These are phyloP conservation scores for Arabis alpina DNA, from an alignment of 345 rosid species.

Conservation along the genomic window DNA sequence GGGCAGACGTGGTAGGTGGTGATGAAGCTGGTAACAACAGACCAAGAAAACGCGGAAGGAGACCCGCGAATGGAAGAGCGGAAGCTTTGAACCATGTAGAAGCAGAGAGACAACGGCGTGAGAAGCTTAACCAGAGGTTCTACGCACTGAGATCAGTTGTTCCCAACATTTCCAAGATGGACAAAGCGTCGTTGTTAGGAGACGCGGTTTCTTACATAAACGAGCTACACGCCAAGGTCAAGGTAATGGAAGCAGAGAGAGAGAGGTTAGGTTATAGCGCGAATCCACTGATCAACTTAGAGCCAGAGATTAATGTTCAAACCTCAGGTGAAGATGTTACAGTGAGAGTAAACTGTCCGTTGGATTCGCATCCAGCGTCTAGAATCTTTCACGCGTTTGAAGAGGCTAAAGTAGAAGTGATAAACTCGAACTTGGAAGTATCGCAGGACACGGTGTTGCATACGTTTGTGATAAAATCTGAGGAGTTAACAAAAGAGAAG, in stretches of 20 bases:
- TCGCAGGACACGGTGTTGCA: conserved; percentile 69
- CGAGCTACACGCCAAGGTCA: conserved; percentile 58
- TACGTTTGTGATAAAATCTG: conserved; percentile 82
- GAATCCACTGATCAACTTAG: conserved; percentile 42
- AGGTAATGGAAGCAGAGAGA: conserved; percentile 55
- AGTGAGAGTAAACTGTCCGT: conserved; percentile 73
- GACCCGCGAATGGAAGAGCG: conserved; percentile 42
- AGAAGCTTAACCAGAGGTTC: conserved; percentile 77
- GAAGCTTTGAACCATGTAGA: conserved; percentile 69
- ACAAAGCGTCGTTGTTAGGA: conserved; percentile 76
- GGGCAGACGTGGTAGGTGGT: conserved; percentile 52
- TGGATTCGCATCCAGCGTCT: conserved; percentile 82
- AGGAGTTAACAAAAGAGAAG: conserved; percentile 84
- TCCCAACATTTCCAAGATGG: conserved; percentile 91
- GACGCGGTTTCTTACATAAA: conserved; percentile 77
- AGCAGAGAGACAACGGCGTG: conserved; percentile 84
- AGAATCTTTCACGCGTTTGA: conserved; percentile 73
- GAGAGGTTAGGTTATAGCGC: conserved; percentile 62
- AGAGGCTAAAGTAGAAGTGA: conserved; percentile 62
- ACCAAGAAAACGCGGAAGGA: conserved; percentile 75
- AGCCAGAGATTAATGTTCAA: conserved; percentile 55
- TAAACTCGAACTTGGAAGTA: conserved; percentile 66
- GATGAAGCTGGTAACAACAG: conserved; percentile 58
- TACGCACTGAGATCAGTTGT: conserved; percentile 81
- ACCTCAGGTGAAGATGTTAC: conserved; percentile 66